Evolutionary conservation across 2,329 filamentous ascomycete species (phyloP).

Genomic region (Stachybotrys chartarum): DNA sequence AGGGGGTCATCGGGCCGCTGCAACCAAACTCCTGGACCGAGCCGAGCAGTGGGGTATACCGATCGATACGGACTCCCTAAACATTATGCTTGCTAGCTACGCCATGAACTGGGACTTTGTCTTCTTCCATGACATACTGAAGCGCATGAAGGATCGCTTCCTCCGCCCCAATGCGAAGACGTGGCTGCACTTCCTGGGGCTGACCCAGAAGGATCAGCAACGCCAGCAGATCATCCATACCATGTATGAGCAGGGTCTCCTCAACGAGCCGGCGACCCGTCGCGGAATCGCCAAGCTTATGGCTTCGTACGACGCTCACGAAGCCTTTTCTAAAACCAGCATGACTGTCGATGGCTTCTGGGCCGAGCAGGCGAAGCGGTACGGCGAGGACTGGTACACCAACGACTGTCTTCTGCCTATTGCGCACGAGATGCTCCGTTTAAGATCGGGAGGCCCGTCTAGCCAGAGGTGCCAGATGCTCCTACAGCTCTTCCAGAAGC

Average conservation of each 20-base stretch:
- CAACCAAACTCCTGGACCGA: constrained; percentile 27
- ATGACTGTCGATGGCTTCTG: constrained; percentile 30
- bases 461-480: constrained; percentile 13
- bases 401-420: constrained; percentile 26
- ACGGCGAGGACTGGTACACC: constrained; percentile 39
- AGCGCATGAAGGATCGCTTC: constrained; percentile 31
- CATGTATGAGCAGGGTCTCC: constrained; percentile 38
- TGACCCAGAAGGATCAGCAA: constrained; percentile 53
- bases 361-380: constrained; percentile 30
- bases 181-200: constrained; percentile 41
- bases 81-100: constrained; percentile 36
- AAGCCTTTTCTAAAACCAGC: constrained; percentile 26
- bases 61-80: constrained; percentile 39
- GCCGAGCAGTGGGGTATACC: constrained; percentile 29
- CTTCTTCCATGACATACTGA: constrained; percentile 32
- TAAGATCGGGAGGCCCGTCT: constrained; percentile 17
- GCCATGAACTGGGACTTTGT: constrained; percentile 29
- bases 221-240: constrained; percentile 35
- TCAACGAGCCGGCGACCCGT: constrained; percentile 27
- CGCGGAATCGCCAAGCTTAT: constrained; percentile 33
- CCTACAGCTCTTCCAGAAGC: constrained; percentile 16
- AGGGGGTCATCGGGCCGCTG: constrained; percentile 25
- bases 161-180: constrained; percentile 35
- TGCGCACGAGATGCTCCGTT: constrained; percentile 33
- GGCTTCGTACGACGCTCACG: constrained; percentile 34